Evolutionary conservation across 192 early-diverging fungal species (phyloP), one percentile per base, ranked within the genome.

Genomic region (Coemansia sp.): DNA sequence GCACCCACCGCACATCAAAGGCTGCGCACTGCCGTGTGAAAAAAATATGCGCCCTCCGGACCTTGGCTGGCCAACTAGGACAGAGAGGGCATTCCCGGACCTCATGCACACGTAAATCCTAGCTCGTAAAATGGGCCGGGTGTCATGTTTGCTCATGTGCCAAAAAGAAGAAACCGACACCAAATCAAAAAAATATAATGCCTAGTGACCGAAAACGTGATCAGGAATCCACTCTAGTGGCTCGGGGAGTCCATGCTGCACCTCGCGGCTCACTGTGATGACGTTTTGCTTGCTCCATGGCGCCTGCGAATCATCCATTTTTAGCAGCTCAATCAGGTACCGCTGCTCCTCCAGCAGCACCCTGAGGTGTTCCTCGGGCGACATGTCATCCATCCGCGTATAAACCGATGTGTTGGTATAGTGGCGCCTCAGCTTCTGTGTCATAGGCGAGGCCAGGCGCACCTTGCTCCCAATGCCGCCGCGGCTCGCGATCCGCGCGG

Each of bases 391-490:
- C 34, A 56, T 52, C 33, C 70, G 70, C 21, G 76, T 73, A 50
- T 78, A 78, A 56, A 78, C 76, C 14, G 70, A 69, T 28, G 76
- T 73, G 61, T 78, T 78, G 59, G 76, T 78, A 57, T 78, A 78
- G n/a, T 38, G 20, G 34, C 74, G 74, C 23, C 33, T 35, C 26
- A 52, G 45, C 14, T 13, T 52, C 48, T 26, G 23, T 11, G 21
- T 26, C 52, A 55, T 13, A 14, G 52, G 21, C 52, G 52, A 3
- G 11, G 52, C 26, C 28, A 31, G 21, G 26, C 52, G 52, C 25
- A 28, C 26, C 26, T 38, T 38, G 37, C 37, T 38, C 37, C 37
- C 37, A 38, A 10, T 38, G 37, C 45, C 20, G 20, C 6, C 28
- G 25, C 23, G 14, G 52, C 25, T 16, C 0, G 13, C 52, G 52